Base-by-base conservation (phyloP, 1,284 basidiomycete species). In the Anthracocystis walkeri region DNA sequence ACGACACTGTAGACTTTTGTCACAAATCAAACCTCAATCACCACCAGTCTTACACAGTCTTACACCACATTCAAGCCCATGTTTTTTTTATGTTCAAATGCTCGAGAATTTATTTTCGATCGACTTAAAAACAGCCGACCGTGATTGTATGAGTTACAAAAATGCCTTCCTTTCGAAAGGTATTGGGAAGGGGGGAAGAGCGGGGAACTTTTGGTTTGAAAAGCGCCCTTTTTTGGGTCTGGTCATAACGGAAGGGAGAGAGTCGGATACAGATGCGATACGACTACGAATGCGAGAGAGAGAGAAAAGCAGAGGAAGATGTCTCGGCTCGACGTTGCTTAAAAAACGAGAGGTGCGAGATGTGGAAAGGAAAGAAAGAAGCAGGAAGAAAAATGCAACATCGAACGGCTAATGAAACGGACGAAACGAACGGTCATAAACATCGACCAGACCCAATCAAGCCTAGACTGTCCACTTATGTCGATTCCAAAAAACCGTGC, bases 61-160 rank as follows among this genome's bases (percentile, higher is more conserved):
- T 8, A 33, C 11, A n/a, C 33, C 33, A 33, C 33, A 33, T 5
- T 10, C 33, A 12, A 33, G 12, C 8, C 31, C 6, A 11, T 33
- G 14, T 1, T 5, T 20, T 1, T 7, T 31, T 31, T 49, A 18
- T 49, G 27, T 49, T 48, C 48, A 49, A 49, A 66, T 66, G 65
- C 65, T 60, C 53, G 57, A 59, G 46, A 41, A 40, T 50, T 40
- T 44, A 33, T 50, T 54, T 38, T 14, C 10, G 12, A 16, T 12
- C 35, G 35, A 14, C 35, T 38, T 4, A 29, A 38, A 16, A 14
- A n/a, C n/a, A 38, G 35, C 35, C 35, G 35, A 14, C 35, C 35
- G 46, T 20, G 23, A 29, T 23, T 58, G 50, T 74, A 68, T 68
- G 65, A 65, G 62, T 67, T 68, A 74, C 65, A 74, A 68, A n/a